Evolutionary conservation across 768 basidiomycete species (phyloP).

Genomic region (Royoungia palumana): DNA sequence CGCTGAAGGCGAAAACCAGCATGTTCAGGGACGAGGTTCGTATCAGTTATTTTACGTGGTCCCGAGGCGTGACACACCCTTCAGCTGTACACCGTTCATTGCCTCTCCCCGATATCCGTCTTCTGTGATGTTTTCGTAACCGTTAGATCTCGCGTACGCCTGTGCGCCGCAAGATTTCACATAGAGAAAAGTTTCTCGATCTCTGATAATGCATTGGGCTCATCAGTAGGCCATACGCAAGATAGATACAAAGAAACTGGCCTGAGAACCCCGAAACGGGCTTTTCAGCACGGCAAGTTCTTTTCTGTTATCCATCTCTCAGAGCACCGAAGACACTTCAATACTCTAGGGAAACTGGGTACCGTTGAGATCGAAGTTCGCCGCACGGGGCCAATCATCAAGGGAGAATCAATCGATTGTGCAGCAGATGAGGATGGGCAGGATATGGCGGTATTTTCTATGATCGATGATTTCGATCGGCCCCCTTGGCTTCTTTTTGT

Average conservation of each 20-base stretch:
- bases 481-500: conserved; percentile 12
- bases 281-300: neutral
- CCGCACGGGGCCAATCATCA: conserved; percentile 11
- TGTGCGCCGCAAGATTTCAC: conserved; percentile 11
- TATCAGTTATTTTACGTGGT: neutral
- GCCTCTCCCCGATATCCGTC: conserved; percentile 11
- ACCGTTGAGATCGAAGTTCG: conserved; percentile 16
- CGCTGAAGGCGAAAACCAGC: neutral
- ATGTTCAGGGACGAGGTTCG: conserved; percentile 14
- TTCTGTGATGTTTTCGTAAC: conserved; percentile 17
- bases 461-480: conserved; percentile 12
- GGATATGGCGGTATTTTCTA: conserved; percentile 1
- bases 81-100: conserved; percentile 17
- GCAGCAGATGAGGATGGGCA: neutral
- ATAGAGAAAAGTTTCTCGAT: conserved; percentile 4
- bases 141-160: neutral
- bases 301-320: neutral
- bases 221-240: conserved; percentile 4
- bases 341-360: conserved; percentile 4
- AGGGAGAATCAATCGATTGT: neutral
- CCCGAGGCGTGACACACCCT: neutral
- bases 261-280: conserved; percentile 8
- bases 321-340: neutral
- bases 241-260: conserved; percentile 1
- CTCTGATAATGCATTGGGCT: conserved; percentile 1